Conservation (phyloP, 805 yeast genomes). For the Spathaspora passalidarum region DNA sequence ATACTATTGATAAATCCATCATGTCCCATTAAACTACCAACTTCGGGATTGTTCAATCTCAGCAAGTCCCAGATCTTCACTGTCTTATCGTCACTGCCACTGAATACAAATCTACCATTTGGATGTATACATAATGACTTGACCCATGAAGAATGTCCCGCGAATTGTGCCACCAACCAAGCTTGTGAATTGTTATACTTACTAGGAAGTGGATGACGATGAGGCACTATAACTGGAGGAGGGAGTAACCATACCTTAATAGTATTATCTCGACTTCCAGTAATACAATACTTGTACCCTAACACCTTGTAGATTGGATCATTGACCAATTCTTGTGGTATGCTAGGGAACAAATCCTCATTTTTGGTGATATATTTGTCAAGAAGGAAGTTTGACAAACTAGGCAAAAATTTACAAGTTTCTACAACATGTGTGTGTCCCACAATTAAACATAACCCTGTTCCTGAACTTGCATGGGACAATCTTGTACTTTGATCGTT, state of each 20-base stretch:
- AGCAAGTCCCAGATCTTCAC: constrained; percentile 76
- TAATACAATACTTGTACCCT: constrained; percentile 70
- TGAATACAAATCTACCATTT: constrained; percentile 62
- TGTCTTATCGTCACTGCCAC: constrained; percentile 77
- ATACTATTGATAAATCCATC: constrained; percentile 74
- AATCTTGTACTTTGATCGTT: constrained; percentile 74
- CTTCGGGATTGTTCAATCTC: constrained; percentile 27
- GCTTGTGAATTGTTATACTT: constrained; percentile 55
- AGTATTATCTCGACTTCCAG: constrained; percentile 77
- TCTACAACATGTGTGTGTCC: constrained; percentile 89
- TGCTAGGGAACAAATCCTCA: constrained; percentile 26
- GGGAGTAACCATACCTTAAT: constrained; percentile 79
- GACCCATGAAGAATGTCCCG: constrained; percentile 89
- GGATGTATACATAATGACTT: constrained; percentile 70
- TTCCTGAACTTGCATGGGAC: constrained; percentile 63
- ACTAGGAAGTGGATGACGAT: constrained; percentile 55
- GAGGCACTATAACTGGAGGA: constrained; percentile 54
- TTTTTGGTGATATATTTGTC: constrained; percentile 41
- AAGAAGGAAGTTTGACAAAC: constrained; percentile 41
- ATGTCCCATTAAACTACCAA: constrained; percentile 56
- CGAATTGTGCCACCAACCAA: constrained; percentile 50
- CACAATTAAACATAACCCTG: constrained; percentile 60
- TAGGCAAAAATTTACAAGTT: constrained; percentile 63
- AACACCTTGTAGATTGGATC: constrained; percentile 31
- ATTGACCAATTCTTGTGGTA: constrained; percentile 27